Conservation (phyloP, 2,329 filamentous ascomycete species). For the Botryotinia convoluta region DNA sequence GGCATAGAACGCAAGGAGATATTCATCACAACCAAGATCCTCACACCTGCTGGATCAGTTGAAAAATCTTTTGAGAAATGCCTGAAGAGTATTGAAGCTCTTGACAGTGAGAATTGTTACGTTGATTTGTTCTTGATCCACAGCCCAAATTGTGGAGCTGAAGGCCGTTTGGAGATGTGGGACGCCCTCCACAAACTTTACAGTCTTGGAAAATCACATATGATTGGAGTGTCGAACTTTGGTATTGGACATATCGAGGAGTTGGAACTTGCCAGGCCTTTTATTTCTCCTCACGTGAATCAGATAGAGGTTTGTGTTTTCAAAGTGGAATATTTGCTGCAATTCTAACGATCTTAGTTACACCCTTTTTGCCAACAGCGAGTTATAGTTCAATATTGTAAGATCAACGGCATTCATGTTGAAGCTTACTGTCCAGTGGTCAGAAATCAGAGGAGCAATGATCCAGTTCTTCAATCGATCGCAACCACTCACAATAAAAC, state of each 20-base stretch:
- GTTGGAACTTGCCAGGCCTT: neutral
- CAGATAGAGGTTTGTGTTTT: constrained; percentile 32
- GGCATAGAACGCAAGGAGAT: constrained; percentile 4
- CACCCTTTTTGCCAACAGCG: constrained; percentile 67
- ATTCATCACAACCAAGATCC: constrained; percentile 22
- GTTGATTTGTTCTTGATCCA: constrained; percentile 25
- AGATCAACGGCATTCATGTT: constrained; percentile 49
- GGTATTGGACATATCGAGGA: constrained; percentile 21
- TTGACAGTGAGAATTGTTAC: constrained; percentile 20
- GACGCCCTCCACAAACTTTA: constrained; percentile 15
- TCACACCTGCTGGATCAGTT: neutral
- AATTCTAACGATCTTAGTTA: constrained; percentile 38
- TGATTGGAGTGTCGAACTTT: constrained; percentile 19
- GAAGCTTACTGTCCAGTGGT: constrained; percentile 52
- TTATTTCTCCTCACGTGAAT: constrained; percentile 18
- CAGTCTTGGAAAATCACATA: neutral
- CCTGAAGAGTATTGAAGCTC: constrained; percentile 21
- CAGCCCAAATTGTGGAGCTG: constrained; percentile 1
- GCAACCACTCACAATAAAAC: constrained; percentile 59
- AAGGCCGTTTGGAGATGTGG: constrained; percentile 15
- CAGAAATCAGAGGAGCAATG: constrained; percentile 55
- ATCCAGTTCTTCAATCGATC: constrained; percentile 55
- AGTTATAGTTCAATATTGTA: constrained; percentile 50
- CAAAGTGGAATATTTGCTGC: neutral
- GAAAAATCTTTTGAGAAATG: constrained; percentile 14